Evolutionary conservation across 2,329 filamentous ascomycete genomes (phyloP), one percentile per base, ranked within the genome.

Genomic region (Cryphonectria japonica): DNA sequence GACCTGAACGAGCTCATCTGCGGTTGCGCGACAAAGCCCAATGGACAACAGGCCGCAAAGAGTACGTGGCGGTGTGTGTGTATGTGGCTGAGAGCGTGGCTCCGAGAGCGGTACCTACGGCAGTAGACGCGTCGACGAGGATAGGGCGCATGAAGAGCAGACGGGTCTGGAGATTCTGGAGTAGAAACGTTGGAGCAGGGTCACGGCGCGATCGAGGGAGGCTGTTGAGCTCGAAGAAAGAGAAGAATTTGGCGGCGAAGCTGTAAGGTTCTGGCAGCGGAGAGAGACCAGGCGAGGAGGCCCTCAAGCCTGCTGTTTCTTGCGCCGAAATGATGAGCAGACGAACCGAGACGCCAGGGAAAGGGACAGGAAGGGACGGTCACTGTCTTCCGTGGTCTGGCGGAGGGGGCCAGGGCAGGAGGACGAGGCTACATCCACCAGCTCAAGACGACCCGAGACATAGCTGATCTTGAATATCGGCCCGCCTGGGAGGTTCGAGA

Each of bases 1-100:
- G 76, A 76, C 78, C 77, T 75, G 75, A 75, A 73, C 74, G 75
- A 75, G 77, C 77, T 76, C 82, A 84, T 84, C 77, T 71, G 69
- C 66, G 67, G 64, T 66, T 66, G 61, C 41, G 57, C 75, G 75
- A 63, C 37, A 54, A 34, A 63, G 72, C 61, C 46, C 65, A 64
- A 41, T 46, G 65, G 32, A 73, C 69, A 72, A 61, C 74, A 46
- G 69, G 54, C 62, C 37, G 73, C 67, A 73, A 64, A 73, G 46
- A 68, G 32, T 59, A 32, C 32, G 62, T 50, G 11, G 52, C 60
- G 70, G 39, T 73, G 71, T 71, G 69, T 68, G 71, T 66, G 72
- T 16, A 66, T 60, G 66, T 65, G 57, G 66, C 69, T 68, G 68
- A 71, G 68, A 67, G 54, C 34, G 29, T 64, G 19, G 34, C 39